Conservation (phyloP, 257 asterid genomes). For the Echium plantagineum region DNA sequence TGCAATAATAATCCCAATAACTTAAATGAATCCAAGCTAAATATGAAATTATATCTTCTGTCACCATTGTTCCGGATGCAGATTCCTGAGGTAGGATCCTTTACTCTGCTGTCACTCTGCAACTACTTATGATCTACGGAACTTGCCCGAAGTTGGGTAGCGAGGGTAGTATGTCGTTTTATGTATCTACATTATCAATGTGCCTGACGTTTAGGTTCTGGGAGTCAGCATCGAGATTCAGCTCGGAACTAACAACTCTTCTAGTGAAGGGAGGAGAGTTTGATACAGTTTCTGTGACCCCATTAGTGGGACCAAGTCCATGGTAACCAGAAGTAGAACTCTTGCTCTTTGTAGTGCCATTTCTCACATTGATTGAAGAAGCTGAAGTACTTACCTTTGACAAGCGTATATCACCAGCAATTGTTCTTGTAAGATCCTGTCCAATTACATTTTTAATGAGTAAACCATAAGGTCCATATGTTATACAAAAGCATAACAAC, state of each 20-base stretch:
- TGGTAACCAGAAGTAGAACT: too few species aligned
- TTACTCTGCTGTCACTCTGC: background rate
- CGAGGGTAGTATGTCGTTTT: conserved; percentile 9
- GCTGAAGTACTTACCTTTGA: conserved; percentile 20
- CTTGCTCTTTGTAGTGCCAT: conserved; percentile 23
- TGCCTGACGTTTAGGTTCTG: conserved; percentile 18
- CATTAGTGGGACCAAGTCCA: too few species aligned
- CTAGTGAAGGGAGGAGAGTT: conserved; percentile 43
- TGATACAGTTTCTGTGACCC: conserved; percentile 14
- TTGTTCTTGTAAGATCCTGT: conserved; percentile 63
- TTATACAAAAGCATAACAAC: background rate
- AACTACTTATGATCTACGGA: conserved; percentile 1
- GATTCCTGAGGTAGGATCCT: background rate
- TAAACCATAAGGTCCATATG: background rate
- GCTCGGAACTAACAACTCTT: conserved; percentile 34
- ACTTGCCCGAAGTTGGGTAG: conserved; percentile 5
- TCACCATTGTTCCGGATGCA: background rate
- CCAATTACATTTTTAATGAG: background rate
- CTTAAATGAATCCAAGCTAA: background rate
- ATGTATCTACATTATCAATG: conserved; percentile 9
- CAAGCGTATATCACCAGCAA: conserved; percentile 23
- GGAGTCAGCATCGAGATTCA: conserved; percentile 23
- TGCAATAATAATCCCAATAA: conserved; percentile 29
- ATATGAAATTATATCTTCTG: background rate
- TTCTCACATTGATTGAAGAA: conserved; percentile 18